Evolutionary conservation across 352 stramenopile species (phyloP), one percentile per base, ranked within the genome.

Genomic region (Blastocystis hominis): DNA sequence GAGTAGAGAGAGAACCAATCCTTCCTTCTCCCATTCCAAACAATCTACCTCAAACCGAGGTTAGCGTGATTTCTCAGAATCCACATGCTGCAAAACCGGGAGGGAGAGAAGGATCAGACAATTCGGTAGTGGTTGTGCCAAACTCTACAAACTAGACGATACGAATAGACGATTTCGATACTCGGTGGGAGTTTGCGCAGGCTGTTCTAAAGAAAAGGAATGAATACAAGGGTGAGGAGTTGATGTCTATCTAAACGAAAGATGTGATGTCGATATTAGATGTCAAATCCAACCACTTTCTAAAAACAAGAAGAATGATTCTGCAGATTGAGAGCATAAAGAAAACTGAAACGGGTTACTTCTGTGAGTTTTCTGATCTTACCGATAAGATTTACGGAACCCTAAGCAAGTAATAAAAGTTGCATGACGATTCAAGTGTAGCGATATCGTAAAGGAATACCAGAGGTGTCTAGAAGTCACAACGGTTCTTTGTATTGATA

Each of bases 281-380:
- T 64, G 44, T 80, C 1, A 42, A 54, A 62, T 40, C 46, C 34
- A 80, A 80, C n/a, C 70, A 64, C n/a, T 64, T 80, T 34, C 44
- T 54, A 42, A 9, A 47, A 6, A 66, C 70, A 66, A 47, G 50
- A 24, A 20, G 50, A 64, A 80, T 80, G 17, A 17, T 80, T 42
- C 70, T 80, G n/a, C 40, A 80, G 40, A 80, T 80, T 42, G 70
- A 80, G 55, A 80, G 70, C 38, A 62, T 80, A 15, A 42, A 47
- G 24, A 80, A 80, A 64, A 80, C 70, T 5, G 70, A 80, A 64
- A 64, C 70, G 20, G 70, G 70, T 38, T 80, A 63, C n/a, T 80
- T 64, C 17, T 80, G 70, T 42, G 70, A 80, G 44, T 80, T 80
- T 36, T 80, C 70, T 13, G 70, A 80, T 80, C 13, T 10, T n/a